A percentile compares a stretch with the other conserved stretches of the same genome.
These are phyloP conservation scores for Paramyrothecium roridum DNA, from an alignment of 2,329 filamentous ascomycete species.

Conservation along the genomic window DNA sequence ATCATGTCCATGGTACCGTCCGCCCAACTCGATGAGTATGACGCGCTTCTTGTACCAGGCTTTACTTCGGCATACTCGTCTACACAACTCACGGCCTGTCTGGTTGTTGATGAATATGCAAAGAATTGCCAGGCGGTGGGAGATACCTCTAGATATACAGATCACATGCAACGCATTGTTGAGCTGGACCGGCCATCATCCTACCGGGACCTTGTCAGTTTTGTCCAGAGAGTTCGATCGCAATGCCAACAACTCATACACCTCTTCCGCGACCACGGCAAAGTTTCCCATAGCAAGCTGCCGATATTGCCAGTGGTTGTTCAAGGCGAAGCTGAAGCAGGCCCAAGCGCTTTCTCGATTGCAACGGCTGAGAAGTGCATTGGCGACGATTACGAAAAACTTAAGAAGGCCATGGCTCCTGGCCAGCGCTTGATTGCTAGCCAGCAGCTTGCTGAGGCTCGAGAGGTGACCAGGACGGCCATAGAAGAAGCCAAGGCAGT, in stretches of 20 bases:
- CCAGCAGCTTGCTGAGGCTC: constrained; percentile 75
- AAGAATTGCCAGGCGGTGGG: constrained; percentile 49
- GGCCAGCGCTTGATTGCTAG: constrained; percentile 82
- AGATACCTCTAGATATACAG: constrained; percentile 48
- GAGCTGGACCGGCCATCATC: constrained; percentile 77
- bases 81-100: constrained; percentile 78
- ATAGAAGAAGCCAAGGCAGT: constrained; percentile 77
- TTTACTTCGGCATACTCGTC: constrained; percentile 76
- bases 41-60: constrained; percentile 59
- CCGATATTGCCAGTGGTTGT: constrained; percentile 86
- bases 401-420: constrained; percentile 86
- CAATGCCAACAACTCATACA: constrained; percentile 89
- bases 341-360: constrained; percentile 88
- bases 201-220: constrained; percentile 88
- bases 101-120: constrained; percentile 87
- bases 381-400: constrained; percentile 76
- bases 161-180: constrained; percentile 69
- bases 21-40: constrained; percentile 59
- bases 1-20: constrained; percentile 76
- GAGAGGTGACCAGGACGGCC: constrained; percentile 63
- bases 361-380: constrained; percentile 85
- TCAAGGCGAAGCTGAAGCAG: constrained; percentile 88
- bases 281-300: constrained; percentile 70
- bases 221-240: constrained; percentile 82
- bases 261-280: constrained; percentile 87